Conservation (phyloP, 2,329 filamentous ascomycete genomes). For the Paraphaeosphaeria sporulosa region DNA sequence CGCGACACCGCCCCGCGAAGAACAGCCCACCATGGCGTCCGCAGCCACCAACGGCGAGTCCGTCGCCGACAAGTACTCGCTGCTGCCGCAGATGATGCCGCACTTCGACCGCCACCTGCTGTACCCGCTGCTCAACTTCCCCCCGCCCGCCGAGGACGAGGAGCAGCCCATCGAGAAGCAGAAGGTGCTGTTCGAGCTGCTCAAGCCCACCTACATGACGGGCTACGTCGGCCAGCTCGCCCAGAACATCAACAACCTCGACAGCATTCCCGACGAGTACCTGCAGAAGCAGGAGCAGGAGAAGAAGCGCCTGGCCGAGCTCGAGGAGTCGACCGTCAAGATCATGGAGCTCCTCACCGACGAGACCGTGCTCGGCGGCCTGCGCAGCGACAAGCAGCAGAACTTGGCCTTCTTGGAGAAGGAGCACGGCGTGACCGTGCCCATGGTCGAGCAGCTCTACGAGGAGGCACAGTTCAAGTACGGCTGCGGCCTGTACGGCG, state of each 20-base stretch:
- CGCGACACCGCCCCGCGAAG: constrained; percentile 6
- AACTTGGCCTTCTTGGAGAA: constrained; percentile 99
- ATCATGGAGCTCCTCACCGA: constrained; percentile 86
- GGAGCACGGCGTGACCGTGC: constrained; percentile 89
- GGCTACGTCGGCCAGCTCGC: constrained; percentile 95
- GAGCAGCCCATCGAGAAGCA: constrained; percentile 77
- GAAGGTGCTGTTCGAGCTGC: constrained; percentile 88
- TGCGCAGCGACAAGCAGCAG: constrained; percentile 96
- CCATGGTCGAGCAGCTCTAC: constrained; percentile 96
- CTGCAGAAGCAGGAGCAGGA: constrained; percentile 89
- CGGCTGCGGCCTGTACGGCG: constrained; percentile 91
- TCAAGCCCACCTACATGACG: constrained; percentile 98
- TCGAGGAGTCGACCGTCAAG: constrained; percentile 86
- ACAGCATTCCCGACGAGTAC: constrained; percentile 83
- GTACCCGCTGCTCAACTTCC: constrained; percentile 95
- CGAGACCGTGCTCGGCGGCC: constrained; percentile 87
- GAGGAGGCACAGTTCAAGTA: constrained; percentile 98
- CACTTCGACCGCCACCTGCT: constrained; percentile 96
- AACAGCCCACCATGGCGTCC: constrained; percentile 49
- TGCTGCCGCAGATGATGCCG: constrained; percentile 87
- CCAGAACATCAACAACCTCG: constrained; percentile 83
- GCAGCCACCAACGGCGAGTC: constrained; percentile 46
- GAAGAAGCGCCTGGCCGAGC: constrained; percentile 79
- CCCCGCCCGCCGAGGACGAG: constrained; percentile 80
- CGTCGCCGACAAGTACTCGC: constrained; percentile 75